Evolutionary conservation across 78 protist genomes (phyloP), one percentile per base, ranked within the genome.

Genomic region (Emiliania huxleyi): DNA sequence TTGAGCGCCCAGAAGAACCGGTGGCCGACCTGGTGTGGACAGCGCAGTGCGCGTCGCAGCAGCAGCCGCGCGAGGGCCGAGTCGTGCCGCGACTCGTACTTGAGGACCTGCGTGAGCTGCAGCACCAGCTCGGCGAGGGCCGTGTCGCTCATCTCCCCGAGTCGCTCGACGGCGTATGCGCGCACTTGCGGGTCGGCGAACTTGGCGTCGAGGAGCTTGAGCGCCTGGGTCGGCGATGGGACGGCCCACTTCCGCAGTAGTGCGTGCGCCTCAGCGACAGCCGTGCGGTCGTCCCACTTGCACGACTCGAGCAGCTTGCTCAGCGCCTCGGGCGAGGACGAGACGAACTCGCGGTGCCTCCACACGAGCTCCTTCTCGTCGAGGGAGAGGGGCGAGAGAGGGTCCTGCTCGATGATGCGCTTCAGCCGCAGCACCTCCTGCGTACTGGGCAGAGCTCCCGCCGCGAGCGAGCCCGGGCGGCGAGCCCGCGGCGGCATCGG

Each of bases 51-150:
- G 3, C 99, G 94, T 38, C 90, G 93, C 62, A 98, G 90, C 75
- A 98, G 87, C 88, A 97, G 96, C 43, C 97, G 92, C 4, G 98
- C 95, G 21, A 98, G 93, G 11, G 98, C 94, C 2, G 95, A 83
- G 83, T 96, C 94, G 85, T 98, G 99, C 52, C 96, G 94, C 29
- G 97, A 52, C 93, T 98, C 99, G 85, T 96, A 97, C 93, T 98
- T 97, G 44, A 98, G 90, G 33, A 95, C 97, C 87, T 95, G 97
- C 18, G 94, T 93, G 55, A 97, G 91, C 85, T 97, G 55, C 55
- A 48, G 55, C 55, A 48, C 55, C 55, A 48, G 55, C 55, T 48
- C 55, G 23, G 55, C 55, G 11, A 48, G 55, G 23, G 4, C 55
- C 55, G 55, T 11, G 55, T 48, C 55, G 11, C 23, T 48, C 15